phyloP scores from a whole-genome alignment of 1,284 basidiomycete genomes.

The Singerocomus inundabilis region DNA sequence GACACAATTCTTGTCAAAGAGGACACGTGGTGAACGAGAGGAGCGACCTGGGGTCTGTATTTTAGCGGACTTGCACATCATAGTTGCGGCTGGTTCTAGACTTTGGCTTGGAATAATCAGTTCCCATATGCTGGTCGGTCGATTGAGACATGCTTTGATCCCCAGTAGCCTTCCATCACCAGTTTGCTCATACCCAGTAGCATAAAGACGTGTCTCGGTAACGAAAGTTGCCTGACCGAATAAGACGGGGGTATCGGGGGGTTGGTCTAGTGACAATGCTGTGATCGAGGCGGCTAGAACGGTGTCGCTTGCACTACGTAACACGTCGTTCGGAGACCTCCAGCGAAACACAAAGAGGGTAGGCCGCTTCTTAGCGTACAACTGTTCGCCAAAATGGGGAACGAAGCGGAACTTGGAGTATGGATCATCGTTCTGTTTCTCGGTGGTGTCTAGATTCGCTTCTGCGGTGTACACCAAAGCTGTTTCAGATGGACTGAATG shows the following conservation, averaged over 20 bases:
- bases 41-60: slow-evolving; percentile 45
- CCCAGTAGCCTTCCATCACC: slow-evolving; percentile 59
- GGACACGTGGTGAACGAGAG: slow-evolving; percentile 55
- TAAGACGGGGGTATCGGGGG: slow-evolving; percentile 23
- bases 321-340: slow-evolving; percentile 16
- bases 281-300: slow-evolving; percentile 7
- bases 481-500: slow-evolving; percentile 52
- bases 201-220: slow-evolving; percentile 45
- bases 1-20: slow-evolving; percentile 32
- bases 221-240: slow-evolving; percentile 60
- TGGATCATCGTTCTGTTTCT: slow-evolving; percentile 32
- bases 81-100: neutral
- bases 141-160: slow-evolving; percentile 61
- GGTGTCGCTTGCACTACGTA: neutral
- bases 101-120: slow-evolving; percentile 28
- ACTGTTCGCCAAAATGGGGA: slow-evolving; percentile 57
- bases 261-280: slow-evolving; percentile 18
- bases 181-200: slow-evolving; percentile 60
- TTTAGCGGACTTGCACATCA: slow-evolving; percentile 31
- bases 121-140: slow-evolving; percentile 58
- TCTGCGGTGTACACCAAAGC: slow-evolving; percentile 60
- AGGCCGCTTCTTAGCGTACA: slow-evolving; percentile 48
- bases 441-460: slow-evolving; percentile 37
- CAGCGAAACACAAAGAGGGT: slow-evolving; percentile 50
- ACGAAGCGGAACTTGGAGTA: slow-evolving; percentile 51